A percentile compares a stretch with the other conserved stretches of the same genome.
phyloP scores from a whole-genome alignment of 129 eudicot genomes.

The Centrapalus pauciflorus region DNA sequence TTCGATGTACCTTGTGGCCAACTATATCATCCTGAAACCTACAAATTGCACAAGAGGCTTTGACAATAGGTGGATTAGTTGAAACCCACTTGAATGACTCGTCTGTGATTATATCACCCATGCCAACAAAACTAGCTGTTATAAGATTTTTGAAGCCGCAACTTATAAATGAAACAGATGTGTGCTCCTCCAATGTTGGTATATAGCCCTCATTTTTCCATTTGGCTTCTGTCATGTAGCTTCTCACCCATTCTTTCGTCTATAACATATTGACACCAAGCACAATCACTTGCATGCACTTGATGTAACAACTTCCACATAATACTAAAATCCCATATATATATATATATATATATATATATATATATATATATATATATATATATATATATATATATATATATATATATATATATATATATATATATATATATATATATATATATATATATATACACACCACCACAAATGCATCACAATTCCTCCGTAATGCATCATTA shows the following conservation, averaged over 20 bases:
- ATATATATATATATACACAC: no score
- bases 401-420: no score
- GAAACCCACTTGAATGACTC: constrained; percentile 23
- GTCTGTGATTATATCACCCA: constrained; percentile 15
- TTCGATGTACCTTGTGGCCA: constrained; percentile 23
- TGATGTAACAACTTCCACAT: no score
- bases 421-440: no score
- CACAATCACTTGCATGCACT: no score
- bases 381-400: no score
- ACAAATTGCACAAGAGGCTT: constrained; percentile 15
- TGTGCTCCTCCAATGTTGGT: constrained; percentile 21
- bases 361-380: no score
- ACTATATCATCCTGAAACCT: constrained; percentile 33
- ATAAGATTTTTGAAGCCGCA: neutral
- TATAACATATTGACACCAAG: no score
- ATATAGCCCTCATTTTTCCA: constrained; percentile 12
- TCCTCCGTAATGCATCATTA: no score
- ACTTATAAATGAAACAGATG: neutral
- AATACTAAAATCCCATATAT: no score
- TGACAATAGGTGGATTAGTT: constrained; percentile 14
- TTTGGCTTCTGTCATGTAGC: constrained; percentile 23
- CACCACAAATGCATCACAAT: no score
- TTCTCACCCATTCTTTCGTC: constrained; percentile 1
- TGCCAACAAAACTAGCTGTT: constrained; percentile 8
- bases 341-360: no score